Evolutionary conservation across 768 basidiomycete genomes (phyloP).

Genomic region (Boletus vermiculosoides): DNA sequence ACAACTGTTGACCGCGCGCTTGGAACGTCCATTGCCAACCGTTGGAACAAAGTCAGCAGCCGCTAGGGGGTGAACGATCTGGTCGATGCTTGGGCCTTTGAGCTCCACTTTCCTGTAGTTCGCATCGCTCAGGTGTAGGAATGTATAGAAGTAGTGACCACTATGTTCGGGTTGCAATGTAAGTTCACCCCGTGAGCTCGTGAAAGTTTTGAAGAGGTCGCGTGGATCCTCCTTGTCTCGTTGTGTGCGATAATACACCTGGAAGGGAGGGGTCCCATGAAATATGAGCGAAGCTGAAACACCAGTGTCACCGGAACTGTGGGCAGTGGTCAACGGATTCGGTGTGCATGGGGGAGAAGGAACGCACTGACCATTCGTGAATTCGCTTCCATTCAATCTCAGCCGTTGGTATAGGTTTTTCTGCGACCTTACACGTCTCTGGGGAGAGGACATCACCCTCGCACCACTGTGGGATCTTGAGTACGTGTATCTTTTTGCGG

Average conservation of each 20-base stretch:
- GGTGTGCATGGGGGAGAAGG: constrained; percentile 5
- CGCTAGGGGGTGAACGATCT: constrained; percentile 87
- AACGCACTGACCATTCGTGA: constrained; percentile 70
- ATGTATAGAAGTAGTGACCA: constrained; percentile 85
- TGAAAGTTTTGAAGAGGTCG: constrained; percentile 58
- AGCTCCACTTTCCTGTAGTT: constrained; percentile 80
- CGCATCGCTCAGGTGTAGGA: constrained; percentile 74
- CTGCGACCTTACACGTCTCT: constrained; percentile 72
- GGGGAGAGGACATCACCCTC: constrained; percentile 82
- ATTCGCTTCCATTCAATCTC: constrained; percentile 88
- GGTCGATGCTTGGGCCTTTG: constrained; percentile 75
- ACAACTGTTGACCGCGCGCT: constrained; percentile 69
- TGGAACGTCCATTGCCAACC: constrained; percentile 42
- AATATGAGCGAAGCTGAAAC: constrained; percentile 84
- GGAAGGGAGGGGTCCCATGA: constrained; percentile 88
- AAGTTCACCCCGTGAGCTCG: constrained; percentile 74
- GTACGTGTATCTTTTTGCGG: background rate
- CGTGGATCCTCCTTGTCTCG: constrained; percentile 64
- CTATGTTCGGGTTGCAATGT: constrained; percentile 85
- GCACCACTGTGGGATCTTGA: constrained; percentile 52
- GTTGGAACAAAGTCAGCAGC: constrained; percentile 65
- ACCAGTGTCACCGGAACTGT: constrained; percentile 86
- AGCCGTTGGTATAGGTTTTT: constrained; percentile 74
- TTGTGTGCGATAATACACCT: constrained; percentile 73
- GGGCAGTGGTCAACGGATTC: background rate